Conservation (phyloP, 441 rosid genomes). For the Daphne laureola region DNA sequence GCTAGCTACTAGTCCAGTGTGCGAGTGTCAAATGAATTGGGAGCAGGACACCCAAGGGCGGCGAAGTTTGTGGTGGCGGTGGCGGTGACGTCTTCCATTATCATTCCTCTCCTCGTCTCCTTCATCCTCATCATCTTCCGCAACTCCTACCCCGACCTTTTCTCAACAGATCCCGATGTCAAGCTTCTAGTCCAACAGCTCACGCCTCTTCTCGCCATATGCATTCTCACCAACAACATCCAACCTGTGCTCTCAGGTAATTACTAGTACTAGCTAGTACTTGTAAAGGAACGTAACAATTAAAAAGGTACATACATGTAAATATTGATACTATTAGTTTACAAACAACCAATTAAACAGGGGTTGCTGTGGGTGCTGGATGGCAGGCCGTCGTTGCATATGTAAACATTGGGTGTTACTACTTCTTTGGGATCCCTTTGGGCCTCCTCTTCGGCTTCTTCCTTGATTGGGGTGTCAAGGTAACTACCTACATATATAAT, state of each 20-base stretch:
- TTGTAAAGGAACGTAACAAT: no score
- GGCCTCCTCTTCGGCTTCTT: slow-evolving; percentile 51
- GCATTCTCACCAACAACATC: slow-evolving; percentile 38
- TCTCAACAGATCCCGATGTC: slow-evolving; percentile 37
- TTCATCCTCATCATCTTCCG: slow-evolving; percentile 25
- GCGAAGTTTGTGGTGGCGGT: slow-evolving; percentile 55
- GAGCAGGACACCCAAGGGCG: slow-evolving; percentile 60
- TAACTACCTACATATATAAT: no score
- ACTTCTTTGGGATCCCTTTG: slow-evolving; percentile 44
- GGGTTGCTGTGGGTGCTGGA: slow-evolving; percentile 71
- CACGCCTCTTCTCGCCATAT: slow-evolving; percentile 49
- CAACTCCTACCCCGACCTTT: slow-evolving; percentile 33
- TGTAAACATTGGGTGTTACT: slow-evolving; percentile 55
- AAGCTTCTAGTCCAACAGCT: slow-evolving; percentile 35
- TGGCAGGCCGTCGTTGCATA: slow-evolving; percentile 61
- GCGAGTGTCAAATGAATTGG: slow-evolving; percentile 64
- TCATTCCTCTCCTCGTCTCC: slow-evolving; percentile 28
- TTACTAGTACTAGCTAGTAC: no score
- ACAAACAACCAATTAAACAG: no score
- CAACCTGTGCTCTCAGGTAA: slow-evolving; percentile 81
- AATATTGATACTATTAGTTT: no score
- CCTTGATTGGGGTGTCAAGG: slow-evolving; percentile 33
- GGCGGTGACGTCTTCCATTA: slow-evolving; percentile 39
- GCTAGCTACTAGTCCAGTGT: slow-evolving; percentile 56
- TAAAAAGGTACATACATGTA: no score